Base-by-base conservation (phyloP, 176 grass and related monocot species). In the Puccinellia tenuiflora region DNA sequence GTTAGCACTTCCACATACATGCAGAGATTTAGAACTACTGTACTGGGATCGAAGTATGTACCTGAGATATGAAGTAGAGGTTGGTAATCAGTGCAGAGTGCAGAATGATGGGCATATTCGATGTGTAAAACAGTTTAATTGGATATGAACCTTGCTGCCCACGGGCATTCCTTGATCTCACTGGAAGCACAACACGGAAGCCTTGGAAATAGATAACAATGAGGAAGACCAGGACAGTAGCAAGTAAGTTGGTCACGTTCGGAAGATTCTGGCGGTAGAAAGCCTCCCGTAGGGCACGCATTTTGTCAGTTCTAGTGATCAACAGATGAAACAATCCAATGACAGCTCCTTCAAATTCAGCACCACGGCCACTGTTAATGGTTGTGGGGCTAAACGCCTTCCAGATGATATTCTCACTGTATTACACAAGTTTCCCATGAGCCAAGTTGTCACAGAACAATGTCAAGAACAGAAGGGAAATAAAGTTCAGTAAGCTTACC, bases 331-430 rank as follows among this genome's bases (percentile, higher is more conserved):
- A 98, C 78, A 98, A 87, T 37, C 87, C 92, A 90, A 98, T 93
- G 71, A 98, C 88, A 62, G 96, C 90, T 39, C 96, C 96, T 89
- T 98, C 96, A 31, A 98, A 98, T 86, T 98, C 96, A 65, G 96
- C 96, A 85, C 92, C 89, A 63, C 91, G 90, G 0, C 96, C 96
- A 34, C 88, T 95, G 85, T 98, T 98, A 63, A 95, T 90, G 57
- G 96, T 95, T 85, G 96, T 98, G 7, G 96, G 92, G 85, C 92
- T 98, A 84, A 98, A 95, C 21, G 96, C 96, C 91, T 98, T 98
- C 96, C 96, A 98, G 59, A 98, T 98, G 70, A 98, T 98, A 78
- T 87, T 98, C 70, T 98, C 96, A 80, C 96, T 98, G 47, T 54
- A 94, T 26, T 79, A 21, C 40, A 61, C 8, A 79, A 34, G 74